Evolutionary conservation across 306 rosid genomes (phyloP), one percentile per base, ranked within the genome.

Genomic region (Prunus campanulata): DNA sequence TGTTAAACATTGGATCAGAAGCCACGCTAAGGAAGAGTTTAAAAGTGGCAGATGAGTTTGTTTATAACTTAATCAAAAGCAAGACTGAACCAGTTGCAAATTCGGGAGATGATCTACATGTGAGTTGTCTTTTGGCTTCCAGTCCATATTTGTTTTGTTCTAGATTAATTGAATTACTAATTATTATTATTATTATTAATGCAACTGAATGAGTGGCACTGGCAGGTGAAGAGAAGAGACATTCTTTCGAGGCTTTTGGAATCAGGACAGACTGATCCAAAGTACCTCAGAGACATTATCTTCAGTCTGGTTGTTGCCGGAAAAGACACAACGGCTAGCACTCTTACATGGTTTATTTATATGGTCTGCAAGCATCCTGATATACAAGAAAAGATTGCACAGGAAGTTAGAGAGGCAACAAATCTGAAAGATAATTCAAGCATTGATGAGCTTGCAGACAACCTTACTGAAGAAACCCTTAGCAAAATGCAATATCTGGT

Each of bases 401-500:
- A 74, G 44, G 95, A 88, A 83, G 79, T 87, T 6, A 68, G 66
- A 16, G 88, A 81, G 66, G 89, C 30, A 68, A 71, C 48, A 47
- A 74, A 71, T 69, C 30, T 72, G 7, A 65, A 44, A 14, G 35
- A 35, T 11, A 70, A n/a, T 27, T 57, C 74, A 50, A 77, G 65
- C 25, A 35, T 35, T 35, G 44, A 35, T 35, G 44, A 35, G 44
- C 44, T 35, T 35, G 44, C 44, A 6, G 44, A 20, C 60, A 68
- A 61, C 14, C 54, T 89, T 51, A 88, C 83, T 1, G 87, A 85
- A 54, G 84, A 87, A 72, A 75, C 68, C 66, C 62, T 86, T 30
- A 83, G 86, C 56, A 90, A 84, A 69, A 89, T 91, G 90, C 83
- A 77, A 39, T 88, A 84, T 79, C 87, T 89, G 4, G 78, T 76